Base-by-base conservation (phyloP, 1,284 basidiomycete genomes). In the Cryptococcus depauperatus region DNA sequence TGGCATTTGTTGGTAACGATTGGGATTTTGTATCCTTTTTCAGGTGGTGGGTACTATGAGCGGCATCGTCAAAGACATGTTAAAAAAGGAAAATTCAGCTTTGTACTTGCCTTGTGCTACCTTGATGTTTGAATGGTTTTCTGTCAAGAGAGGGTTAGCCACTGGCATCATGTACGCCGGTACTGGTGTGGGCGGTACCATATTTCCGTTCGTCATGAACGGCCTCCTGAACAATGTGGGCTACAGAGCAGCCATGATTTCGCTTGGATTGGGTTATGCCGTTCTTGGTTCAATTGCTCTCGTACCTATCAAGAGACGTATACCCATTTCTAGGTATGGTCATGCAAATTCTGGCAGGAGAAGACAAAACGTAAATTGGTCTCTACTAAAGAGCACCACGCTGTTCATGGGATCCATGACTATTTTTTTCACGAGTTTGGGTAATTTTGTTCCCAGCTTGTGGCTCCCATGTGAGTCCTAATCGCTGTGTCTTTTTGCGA, bases 71-170 rank as follows among this genome's bases (percentile, higher is more conserved):
- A n/a, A n/a, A n/a, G n/a, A n/a, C n/a, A n/a, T n/a, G n/a, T n/a
- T n/a, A n/a, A n/a, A n/a, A n/a, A n/a, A n/a, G n/a, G n/a, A n/a
- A n/a, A n/a, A n/a, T n/a, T n/a, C n/a, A 27, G 64, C 63, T 2
- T 44, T 54, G 18, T 72, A 69, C 49, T 50, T 72, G 21, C 69
- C 70, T 1, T 65, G 66, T 40, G 66, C 65, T 2, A 66, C 62
- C 3, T 47, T 68, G n/a, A 42, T 71, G 11, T 69, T 68, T 52
- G 63, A 68, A 39, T 70, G 68, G 69, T 72, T 68, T 51, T 52
- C 59, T 23, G 52, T 42, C 3, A 52, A 57, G 25, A 56, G 69
- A 34, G 70, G 70, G 13, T 44, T 71, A 4, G 70, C 69, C 3
- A 54, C 58, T 1, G 69, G 66, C 0, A 63, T 69, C 46, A 60